Conservation (phyloP, 805 yeast genomes). For the Jamesozyma piceae region DNA sequence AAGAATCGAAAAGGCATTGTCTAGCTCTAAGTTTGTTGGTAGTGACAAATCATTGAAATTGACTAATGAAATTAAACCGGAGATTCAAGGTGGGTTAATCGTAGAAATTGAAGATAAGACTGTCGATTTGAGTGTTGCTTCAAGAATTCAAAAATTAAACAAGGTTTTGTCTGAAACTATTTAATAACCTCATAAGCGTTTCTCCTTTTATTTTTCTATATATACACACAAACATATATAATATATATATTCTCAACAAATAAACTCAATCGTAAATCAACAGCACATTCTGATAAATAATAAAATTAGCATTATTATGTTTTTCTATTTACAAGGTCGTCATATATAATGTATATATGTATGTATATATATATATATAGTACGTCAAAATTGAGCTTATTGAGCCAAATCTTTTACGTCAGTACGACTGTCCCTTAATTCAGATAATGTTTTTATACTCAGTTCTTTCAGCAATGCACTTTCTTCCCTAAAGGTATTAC, state of each 20-base stretch:
- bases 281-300: background rate
- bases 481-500: conserved; percentile 55
- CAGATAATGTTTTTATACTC: conserved; percentile 22
- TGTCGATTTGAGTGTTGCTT: conserved; percentile 80
- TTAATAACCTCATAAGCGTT: conserved; percentile 32
- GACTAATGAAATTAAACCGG: conserved; percentile 75
- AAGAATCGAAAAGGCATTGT: conserved; percentile 70
- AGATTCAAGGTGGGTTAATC: conserved; percentile 88
- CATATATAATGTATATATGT: background rate
- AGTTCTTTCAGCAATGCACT: conserved; percentile 55
- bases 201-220: background rate
- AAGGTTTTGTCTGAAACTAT: conserved; percentile 77
- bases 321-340: conserved; percentile 1
- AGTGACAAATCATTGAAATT: conserved; percentile 77
- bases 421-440: background rate
- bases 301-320: background rate
- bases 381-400: too few relatives aligned
- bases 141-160: conserved; percentile 83
- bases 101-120: conserved; percentile 96
- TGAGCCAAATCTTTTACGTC: too few relatives aligned
- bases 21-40: conserved; percentile 75
- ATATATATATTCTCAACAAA: background rate
- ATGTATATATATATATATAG: background rate
- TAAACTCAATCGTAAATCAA: background rate
- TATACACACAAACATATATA: background rate